Conservation (phyloP, 2,329 filamentous ascomycete species). For the Cladophialophora bantiana region DNA sequence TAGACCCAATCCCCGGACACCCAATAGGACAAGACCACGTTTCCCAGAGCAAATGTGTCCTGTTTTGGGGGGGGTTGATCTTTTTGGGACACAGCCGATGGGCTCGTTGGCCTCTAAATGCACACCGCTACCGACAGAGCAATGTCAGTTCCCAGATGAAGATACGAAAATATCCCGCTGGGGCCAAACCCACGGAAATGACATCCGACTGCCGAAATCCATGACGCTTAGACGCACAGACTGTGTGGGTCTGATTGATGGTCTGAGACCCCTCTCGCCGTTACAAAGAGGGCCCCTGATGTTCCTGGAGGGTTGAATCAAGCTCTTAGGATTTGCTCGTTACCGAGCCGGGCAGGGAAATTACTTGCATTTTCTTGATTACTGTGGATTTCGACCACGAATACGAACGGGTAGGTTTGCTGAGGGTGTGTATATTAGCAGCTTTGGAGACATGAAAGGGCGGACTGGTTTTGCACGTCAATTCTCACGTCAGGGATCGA, state of each 20-base stretch:
- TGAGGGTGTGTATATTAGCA: constrained; percentile 5
- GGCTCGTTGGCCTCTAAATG: neutral
- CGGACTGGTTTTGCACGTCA: neutral
- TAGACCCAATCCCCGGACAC: neutral
- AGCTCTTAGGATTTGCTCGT: neutral
- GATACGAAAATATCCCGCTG: neutral
- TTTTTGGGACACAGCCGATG: neutral
- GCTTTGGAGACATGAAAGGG: neutral
- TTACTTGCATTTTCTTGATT: constrained; percentile 15
- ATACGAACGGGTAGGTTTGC: constrained; percentile 5
- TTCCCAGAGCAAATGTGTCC: neutral
- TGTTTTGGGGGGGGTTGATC: neutral
- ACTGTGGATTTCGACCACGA: constrained; percentile 6
- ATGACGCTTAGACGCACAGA: neutral
- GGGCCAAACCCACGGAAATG: neutral
- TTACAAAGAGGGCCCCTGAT: neutral
- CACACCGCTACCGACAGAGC: neutral
- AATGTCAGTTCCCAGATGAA: neutral
- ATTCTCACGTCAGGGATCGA: constrained; percentile 14
- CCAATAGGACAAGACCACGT: neutral
- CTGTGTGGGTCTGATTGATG: neutral
- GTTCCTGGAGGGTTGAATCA: neutral
- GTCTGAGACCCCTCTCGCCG: neutral
- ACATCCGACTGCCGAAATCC: constrained; percentile 1
- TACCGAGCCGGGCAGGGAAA: constrained; percentile 4